Evolutionary conservation across 495 filamentous ascomycete species (phyloP), one percentile per base, ranked within the genome.

Genomic region (Cudoniella acicularis): DNA sequence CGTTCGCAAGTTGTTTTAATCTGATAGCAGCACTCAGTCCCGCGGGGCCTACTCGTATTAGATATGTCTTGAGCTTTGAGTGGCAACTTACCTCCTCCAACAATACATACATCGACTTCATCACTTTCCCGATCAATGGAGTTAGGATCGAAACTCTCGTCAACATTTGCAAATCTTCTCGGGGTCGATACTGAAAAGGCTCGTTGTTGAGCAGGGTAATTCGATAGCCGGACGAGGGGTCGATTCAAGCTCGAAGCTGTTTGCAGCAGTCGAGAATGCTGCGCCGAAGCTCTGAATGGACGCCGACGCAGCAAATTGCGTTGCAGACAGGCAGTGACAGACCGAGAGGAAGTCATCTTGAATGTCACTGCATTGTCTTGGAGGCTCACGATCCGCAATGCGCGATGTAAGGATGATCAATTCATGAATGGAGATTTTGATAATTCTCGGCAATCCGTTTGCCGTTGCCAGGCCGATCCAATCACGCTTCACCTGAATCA

Each of bases 61-160:
- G 54, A 40, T 40, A n/a, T 52, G n/a, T 23, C 17, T 50, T 22
- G 9, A 27, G 3, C 18, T 47, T 56, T 21, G 26, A 36, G 36
- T 36, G 56, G 42, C 53, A 56, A 59, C 62, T 54, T 80, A 87
- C 86, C 92, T 67, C 93, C 94, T 66, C 94, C 94, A 40, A 99
- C 84, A 70, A 99, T 98, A 68, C 91, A 96, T 10, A 98, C 93
- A 74, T 98, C 94, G 20, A 98, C 94, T 70, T 96, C 74, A 64
- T 98, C 94, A 52, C 82, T 88, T 73, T 98, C 94, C 56, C 94
- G 84, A 49, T 96, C 91, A 52, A 89, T 73, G 59, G 81, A 77
- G 30, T 77, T 77, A 8, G 87, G 87, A 69, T 96, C 89, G 60
- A 92, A 91, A 47, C 77, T 65, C 10, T 87, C 86, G 57, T 88